Evolutionary conservation across 192 early-diverging fungal species (phyloP).

Genomic region (Coemansia sp.): DNA sequence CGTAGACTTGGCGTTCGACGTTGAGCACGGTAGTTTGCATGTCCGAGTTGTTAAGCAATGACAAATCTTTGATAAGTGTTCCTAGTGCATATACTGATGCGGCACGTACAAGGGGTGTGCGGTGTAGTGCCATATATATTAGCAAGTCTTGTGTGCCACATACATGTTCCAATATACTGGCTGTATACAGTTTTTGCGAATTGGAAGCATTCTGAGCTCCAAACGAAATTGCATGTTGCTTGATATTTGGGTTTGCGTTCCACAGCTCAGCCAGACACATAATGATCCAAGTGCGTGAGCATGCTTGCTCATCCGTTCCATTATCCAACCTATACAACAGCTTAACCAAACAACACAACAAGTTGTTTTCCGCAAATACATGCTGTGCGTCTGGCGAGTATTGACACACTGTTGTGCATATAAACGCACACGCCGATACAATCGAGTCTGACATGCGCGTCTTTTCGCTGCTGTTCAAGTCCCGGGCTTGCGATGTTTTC

Average conservation of each 20-base stretch:
- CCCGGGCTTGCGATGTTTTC: constrained; percentile 57
- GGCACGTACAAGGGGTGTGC: constrained; percentile 75
- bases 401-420: constrained; percentile 86
- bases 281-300: constrained; percentile 81
- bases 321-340: constrained; percentile 43
- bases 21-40: constrained; percentile 71
- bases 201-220: constrained; percentile 39
- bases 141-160: constrained; percentile 39
- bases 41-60: constrained; percentile 61
- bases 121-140: constrained; percentile 39
- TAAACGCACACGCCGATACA: constrained; percentile 71
- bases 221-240: constrained; percentile 52
- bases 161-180: constrained; percentile 21
- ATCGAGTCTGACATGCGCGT: constrained; percentile 35
- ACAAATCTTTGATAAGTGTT: constrained; percentile 62
- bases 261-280: constrained; percentile 85
- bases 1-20: constrained; percentile 63
- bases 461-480: constrained; percentile 38
- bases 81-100: constrained; percentile 81
- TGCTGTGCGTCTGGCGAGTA: constrained; percentile 81
- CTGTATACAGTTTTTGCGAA: background rate
- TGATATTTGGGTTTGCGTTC: constrained; percentile 64
- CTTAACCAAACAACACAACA: constrained; percentile 43
- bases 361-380: constrained; percentile 61
- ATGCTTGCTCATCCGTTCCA: constrained; percentile 37